These are phyloP conservation scores for Diacronema lutheri DNA, from an alignment of 78 protist genomes.

Conservation along the genomic window DNA sequence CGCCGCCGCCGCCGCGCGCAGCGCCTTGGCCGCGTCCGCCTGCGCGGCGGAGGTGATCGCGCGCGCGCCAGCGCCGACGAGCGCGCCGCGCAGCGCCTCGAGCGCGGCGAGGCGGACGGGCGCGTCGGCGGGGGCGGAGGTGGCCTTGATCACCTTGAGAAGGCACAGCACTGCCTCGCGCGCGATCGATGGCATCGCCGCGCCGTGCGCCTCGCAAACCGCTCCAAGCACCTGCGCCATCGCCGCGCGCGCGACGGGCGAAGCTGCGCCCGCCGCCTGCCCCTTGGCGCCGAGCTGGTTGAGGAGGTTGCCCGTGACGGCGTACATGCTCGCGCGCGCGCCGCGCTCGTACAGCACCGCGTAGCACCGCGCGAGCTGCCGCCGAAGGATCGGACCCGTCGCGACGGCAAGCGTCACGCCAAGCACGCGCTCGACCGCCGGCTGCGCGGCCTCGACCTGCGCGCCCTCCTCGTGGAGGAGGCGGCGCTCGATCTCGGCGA, in stretches of 20 bases:
- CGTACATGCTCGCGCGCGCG: background rate
- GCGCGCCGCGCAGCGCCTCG: background rate
- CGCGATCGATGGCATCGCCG: background rate
- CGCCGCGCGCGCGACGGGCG: background rate
- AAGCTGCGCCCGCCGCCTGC: too few relatives aligned
- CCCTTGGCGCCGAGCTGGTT: background rate
- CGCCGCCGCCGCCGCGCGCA: too few relatives aligned
- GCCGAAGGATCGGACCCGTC: background rate
- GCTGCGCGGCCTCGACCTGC: background rate
- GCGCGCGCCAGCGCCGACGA: background rate
- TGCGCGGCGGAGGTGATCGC: background rate
- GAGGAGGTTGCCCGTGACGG: background rate
- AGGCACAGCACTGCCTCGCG: background rate
- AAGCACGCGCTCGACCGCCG: background rate
- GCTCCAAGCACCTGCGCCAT: background rate
- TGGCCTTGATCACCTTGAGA: too few relatives aligned
- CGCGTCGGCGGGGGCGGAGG: background rate
- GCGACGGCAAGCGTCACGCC: background rate
- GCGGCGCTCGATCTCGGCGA: background rate
- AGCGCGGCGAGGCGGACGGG: background rate
- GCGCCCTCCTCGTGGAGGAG: background rate
- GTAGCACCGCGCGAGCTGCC: too few relatives aligned
- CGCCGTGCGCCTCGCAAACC: slow-evolving; percentile 1
- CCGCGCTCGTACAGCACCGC: background rate
- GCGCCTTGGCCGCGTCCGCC: background rate